These are phyloP conservation scores for Pseudogymnoascus sp. DNA, from an alignment of 2,329 filamentous ascomycete species.

Conservation along the genomic window DNA sequence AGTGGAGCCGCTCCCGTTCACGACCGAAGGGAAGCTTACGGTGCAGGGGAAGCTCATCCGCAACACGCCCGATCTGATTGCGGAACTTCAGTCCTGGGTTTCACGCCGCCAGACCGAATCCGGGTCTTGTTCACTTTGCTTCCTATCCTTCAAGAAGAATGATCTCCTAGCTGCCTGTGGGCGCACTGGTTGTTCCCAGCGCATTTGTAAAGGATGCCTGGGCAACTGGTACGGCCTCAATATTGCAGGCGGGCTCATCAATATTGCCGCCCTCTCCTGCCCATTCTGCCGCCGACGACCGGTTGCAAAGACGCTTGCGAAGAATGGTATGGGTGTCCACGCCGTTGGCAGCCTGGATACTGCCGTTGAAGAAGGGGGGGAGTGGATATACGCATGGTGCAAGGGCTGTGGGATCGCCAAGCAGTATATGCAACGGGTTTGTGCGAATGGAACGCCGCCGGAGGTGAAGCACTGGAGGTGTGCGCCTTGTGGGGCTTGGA, in stretches of 20 bases:
- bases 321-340: neutral
- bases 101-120: neutral
- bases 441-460: neutral
- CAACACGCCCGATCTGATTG: neutral
- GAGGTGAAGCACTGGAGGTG: neutral
- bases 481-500: neutral
- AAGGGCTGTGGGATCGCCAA: conserved; percentile 25
- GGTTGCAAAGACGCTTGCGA: neutral
- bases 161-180: neutral
- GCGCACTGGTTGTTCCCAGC: neutral
- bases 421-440: neutral
- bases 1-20: neutral
- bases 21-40: neutral
- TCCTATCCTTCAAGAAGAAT: neutral
- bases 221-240: neutral
- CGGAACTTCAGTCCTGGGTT: neutral
- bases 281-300: neutral
- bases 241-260: neutral
- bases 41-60: neutral
- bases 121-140: neutral
- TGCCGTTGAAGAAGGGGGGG: neutral
- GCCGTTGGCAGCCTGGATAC: neutral
- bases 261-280: neutral
- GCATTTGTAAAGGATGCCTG: neutral
- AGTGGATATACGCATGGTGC: neutral